Percentiles rank a stretch among this genome's conserved stretches.
These are phyloP conservation scores for Monosporascus sp. DNA, from an alignment of 2,329 filamentous ascomycete species.

Conservation along the genomic window DNA sequence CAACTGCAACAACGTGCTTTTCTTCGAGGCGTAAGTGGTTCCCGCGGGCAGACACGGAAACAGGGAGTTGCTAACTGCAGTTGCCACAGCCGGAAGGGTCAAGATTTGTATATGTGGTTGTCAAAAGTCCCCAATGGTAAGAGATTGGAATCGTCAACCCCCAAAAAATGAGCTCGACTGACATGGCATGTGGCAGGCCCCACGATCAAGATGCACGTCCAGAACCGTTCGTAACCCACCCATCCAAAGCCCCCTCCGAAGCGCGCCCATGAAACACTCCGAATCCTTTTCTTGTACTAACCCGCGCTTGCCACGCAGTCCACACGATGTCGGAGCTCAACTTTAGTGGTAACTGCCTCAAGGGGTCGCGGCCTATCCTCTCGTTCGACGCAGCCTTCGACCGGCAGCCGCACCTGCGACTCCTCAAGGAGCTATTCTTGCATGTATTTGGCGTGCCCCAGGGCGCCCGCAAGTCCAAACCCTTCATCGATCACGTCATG, in stretches of 20 bases:
- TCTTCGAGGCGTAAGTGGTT: conserved; percentile 67
- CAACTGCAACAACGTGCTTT: conserved; percentile 91
- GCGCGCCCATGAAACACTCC: not conserved
- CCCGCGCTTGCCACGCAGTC: conserved; percentile 40
- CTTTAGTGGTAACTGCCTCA: conserved; percentile 94
- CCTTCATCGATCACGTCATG: conserved; percentile 94
- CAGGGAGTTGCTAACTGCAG: not conserved
- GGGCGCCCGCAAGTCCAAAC: conserved; percentile 82
- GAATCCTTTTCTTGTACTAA: not conserved
- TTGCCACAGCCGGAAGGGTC: conserved; percentile 60
- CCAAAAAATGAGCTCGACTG: conserved; percentile 23
- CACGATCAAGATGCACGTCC: conserved; percentile 65
- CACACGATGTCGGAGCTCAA: conserved; percentile 91
- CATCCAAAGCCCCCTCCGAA: not conserved
- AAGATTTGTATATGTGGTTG: conserved; percentile 93
- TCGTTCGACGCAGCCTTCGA: conserved; percentile 90
- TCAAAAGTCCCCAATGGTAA: conserved; percentile 75
- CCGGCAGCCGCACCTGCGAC: conserved; percentile 67
- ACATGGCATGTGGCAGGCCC: conserved; percentile 36
- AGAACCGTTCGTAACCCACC: conserved; percentile 45
- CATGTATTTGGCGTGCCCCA: conserved; percentile 92
- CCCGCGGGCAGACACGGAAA: not conserved
- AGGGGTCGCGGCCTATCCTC: conserved; percentile 84
- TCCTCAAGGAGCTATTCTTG: conserved; percentile 85
- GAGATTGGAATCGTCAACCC: not conserved